Percentiles rank a stretch among this genome's conserved stretches.
Evolutionary conservation across 371 early-diverging fungal species (phyloP).

Genomic region (Rhizopus microsporus): DNA sequence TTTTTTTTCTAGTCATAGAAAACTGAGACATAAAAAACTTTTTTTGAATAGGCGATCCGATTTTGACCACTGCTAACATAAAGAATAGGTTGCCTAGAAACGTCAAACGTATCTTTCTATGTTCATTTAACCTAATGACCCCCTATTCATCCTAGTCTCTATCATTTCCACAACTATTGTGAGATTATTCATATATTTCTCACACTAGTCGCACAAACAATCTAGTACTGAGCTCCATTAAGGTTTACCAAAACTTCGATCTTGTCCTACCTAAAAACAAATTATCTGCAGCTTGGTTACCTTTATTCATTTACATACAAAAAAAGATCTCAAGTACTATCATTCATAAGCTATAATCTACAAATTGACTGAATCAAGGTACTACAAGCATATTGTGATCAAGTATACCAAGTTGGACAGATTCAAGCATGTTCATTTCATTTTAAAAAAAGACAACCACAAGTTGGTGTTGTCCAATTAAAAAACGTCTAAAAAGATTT

Average conservation of each 20-base stretch:
- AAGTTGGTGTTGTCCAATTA: too few species aligned
- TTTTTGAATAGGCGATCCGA: constrained; percentile 1
- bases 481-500: too few species aligned
- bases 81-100: not conserved
- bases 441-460: too few species aligned
- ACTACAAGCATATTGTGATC: too few species aligned
- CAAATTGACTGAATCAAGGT: too few species aligned
- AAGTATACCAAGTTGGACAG: too few species aligned
- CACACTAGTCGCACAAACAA: not conserved
- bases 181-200: not conserved
- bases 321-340: too few species aligned
- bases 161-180: not conserved
- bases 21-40: constrained; percentile 5
- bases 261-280: not conserved
- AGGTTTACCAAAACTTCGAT: not conserved
- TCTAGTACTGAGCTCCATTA: not conserved
- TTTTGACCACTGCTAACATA: not conserved
- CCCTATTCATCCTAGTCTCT: not conserved
- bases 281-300: too few species aligned
- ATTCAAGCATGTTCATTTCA: too few species aligned
- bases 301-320: too few species aligned
- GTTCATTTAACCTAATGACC: not conserved
- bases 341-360: too few species aligned
- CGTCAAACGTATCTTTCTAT: not conserved
- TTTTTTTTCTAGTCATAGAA: not conserved